Percentiles rank a stretch among this genome's conserved stretches.
Conservation (phyloP, 2,329 filamentous ascomycete species). For the Botrytis deweyae region DNA sequence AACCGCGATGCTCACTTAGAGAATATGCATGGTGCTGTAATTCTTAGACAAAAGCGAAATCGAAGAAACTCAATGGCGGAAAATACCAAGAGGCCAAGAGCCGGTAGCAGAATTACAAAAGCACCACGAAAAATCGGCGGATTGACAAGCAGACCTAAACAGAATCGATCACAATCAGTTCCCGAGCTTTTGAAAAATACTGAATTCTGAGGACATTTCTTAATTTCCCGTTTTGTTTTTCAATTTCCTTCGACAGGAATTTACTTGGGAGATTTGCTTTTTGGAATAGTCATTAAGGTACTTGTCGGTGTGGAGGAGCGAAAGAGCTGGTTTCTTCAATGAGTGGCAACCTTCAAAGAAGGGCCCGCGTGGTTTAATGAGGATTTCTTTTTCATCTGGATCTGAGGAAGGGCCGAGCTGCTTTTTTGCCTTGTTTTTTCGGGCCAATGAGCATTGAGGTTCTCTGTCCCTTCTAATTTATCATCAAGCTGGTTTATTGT, state of each 20-base stretch:
- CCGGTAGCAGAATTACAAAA: not conserved
- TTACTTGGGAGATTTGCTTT: too few species aligned
- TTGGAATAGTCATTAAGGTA: too few species aligned
- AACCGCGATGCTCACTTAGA: constrained; percentile 31
- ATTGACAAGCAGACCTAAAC: not conserved
- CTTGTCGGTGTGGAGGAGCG: not conserved
- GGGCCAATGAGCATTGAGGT: not conserved
- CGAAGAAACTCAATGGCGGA: not conserved
- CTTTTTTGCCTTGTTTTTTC: not conserved
- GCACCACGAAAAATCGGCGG: too few species aligned
- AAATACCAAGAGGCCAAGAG: not conserved
- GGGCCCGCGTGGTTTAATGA: too few species aligned
- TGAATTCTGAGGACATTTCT: not conserved
- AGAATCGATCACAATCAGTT: not conserved
- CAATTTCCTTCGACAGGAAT: not conserved
- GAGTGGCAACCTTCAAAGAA: not conserved
- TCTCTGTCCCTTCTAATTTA: too few species aligned
- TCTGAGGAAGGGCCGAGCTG: not conserved
- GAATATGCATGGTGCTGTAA: not conserved
- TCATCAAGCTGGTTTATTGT: not conserved
- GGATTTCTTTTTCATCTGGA: not conserved
- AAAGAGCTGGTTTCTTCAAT: not conserved
- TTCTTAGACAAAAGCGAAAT: not conserved
- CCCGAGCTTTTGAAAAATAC: not conserved
- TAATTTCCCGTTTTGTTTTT: not conserved